phyloP scores from a whole-genome alignment of 345 rosid genomes.

The Eucalyptus cloeziana region DNA sequence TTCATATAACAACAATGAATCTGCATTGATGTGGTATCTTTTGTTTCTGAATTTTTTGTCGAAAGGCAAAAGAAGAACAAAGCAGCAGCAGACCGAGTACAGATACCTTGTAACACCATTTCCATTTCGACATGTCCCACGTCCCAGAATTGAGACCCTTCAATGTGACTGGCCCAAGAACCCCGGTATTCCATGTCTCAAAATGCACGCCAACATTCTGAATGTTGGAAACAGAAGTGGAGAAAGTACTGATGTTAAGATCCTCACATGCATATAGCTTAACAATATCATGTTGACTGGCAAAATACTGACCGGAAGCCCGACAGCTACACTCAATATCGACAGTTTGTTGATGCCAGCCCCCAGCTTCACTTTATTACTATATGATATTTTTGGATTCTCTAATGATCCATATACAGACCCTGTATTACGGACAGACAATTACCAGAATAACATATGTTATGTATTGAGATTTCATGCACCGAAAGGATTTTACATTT shows the following conservation, averaged over 20 bases:
- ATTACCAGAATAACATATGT: not conserved
- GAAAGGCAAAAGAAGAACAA: not conserved
- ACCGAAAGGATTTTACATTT: not conserved
- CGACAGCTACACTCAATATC: slow-evolving; percentile 70
- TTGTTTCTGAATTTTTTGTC: not conserved
- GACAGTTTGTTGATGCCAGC: slow-evolving; percentile 78
- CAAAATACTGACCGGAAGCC: slow-evolving; percentile 58
- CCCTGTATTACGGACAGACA: slow-evolving; percentile 23
- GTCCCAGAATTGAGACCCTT: slow-evolving; percentile 63
- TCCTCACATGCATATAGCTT: not conserved
- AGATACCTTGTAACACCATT: slow-evolving; percentile 88
- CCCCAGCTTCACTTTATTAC: slow-evolving; percentile 50
- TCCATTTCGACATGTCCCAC: slow-evolving; percentile 76
- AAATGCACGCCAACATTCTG: slow-evolving; percentile 79
- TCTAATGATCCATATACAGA: slow-evolving; percentile 48
- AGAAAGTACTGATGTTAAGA: not conserved
- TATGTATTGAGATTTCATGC: not conserved
- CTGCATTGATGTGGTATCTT: not conserved
- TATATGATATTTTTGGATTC: slow-evolving; percentile 48
- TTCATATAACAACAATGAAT: not conserved
- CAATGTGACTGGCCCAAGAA: slow-evolving; percentile 73
- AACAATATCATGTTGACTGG: not conserved
- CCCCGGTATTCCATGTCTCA: slow-evolving; percentile 76
- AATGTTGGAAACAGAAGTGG: not conserved
- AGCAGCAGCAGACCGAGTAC: not conserved